These are phyloP conservation scores for Aspergillus oerlinghausenensis DNA, from an alignment of 2,329 filamentous ascomycete genomes.

Conservation along the genomic window DNA sequence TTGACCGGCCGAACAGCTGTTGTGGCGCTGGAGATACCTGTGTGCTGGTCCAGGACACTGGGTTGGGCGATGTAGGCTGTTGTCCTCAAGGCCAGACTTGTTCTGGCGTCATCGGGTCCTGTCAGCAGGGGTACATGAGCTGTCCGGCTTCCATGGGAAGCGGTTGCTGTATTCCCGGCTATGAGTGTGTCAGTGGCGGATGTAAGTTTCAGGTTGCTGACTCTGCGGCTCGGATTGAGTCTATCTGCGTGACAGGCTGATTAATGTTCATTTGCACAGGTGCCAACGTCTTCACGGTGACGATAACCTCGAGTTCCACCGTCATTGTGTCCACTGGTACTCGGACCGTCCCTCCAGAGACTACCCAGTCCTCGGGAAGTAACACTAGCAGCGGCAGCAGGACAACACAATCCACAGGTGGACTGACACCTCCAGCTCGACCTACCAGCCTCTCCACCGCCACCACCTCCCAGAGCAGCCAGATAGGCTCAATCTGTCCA, in stretches of 20 bases:
- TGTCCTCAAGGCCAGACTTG: slow-evolving; percentile 54
- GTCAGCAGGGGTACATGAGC: slow-evolving; percentile 49
- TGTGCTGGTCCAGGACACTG: slow-evolving; percentile 49
- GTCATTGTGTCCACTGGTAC: slow-evolving; percentile 29
- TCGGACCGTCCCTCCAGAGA: slow-evolving; percentile 23
- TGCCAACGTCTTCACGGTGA: slow-evolving; percentile 32
- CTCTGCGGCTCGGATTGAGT: not conserved
- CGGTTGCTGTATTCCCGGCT: slow-evolving; percentile 60
- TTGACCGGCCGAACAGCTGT: slow-evolving; percentile 55
- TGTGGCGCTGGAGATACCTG: slow-evolving; percentile 52
- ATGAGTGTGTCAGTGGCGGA: slow-evolving; percentile 52
- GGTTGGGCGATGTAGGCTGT: slow-evolving; percentile 56
- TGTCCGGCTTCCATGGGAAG: slow-evolving; percentile 54
- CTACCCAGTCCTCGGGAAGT: slow-evolving; percentile 24
- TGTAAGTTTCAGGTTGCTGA: slow-evolving; percentile 40
- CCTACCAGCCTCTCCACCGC: slow-evolving; percentile 34
- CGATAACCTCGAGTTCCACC: slow-evolving; percentile 31
- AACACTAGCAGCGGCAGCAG: slow-evolving; percentile 36
- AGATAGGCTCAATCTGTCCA: slow-evolving; percentile 58
- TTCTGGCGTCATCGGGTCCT: slow-evolving; percentile 47
- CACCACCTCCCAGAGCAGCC: slow-evolving; percentile 34
- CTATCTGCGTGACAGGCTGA: not conserved
- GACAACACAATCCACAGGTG: slow-evolving; percentile 31
- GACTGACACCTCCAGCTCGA: slow-evolving; percentile 33
- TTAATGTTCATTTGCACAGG: slow-evolving; percentile 17